Base-by-base conservation (phyloP, 345 rosid genomes). In the Melaleuca alternifolia region DNA sequence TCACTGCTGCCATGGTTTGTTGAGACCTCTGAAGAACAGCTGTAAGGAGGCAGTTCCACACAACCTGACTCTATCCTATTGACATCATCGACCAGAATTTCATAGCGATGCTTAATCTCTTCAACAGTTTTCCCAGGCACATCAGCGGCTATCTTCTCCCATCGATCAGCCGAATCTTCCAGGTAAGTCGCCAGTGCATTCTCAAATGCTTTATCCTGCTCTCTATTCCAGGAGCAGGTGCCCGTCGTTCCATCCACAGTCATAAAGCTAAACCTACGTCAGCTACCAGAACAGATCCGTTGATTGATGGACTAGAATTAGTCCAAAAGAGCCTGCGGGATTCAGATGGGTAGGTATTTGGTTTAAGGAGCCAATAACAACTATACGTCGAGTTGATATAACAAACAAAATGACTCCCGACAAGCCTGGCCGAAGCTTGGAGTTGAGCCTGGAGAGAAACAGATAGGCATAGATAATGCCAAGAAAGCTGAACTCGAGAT, bases 161-260 rank as follows among this genome's bases (percentile, higher is more conserved):
- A 93, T 20, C 89, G 92, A 85, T 94, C 97, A 23, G 94, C 88
- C 50, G 85, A 88, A 85, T 97, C 96, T 89, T 97, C 98, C 0
- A 93, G 90, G 90, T 92, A 85, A 85, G 86, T 92, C 20, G 94
- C 98, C 50, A 97, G 87, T 65, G 98, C 97, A 94, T 93, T 90
- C 96, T 97, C 99, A 87, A 97, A 97, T 26, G 96, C 96, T 90
- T 93, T 93, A 87, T 97, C 97, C 88, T 97, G 96, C 90, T 95
- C 98, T 88, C 95, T 93, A 84, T 91, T 93, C 99, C 99, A 97
- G 82, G 54, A 77, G 86, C 95, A 94, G 87, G 92, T 90, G 65
- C 93, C 88, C 48, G 91, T 91, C 51, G 89, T 93, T 93, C 94
- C 98, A 87, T 94, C 97, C 87, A 90, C 92, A 87, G 94, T 88